Evolutionary conservation across 2,329 filamentous ascomycete genomes (phyloP).

Genomic region (Xylaria sp.): DNA sequence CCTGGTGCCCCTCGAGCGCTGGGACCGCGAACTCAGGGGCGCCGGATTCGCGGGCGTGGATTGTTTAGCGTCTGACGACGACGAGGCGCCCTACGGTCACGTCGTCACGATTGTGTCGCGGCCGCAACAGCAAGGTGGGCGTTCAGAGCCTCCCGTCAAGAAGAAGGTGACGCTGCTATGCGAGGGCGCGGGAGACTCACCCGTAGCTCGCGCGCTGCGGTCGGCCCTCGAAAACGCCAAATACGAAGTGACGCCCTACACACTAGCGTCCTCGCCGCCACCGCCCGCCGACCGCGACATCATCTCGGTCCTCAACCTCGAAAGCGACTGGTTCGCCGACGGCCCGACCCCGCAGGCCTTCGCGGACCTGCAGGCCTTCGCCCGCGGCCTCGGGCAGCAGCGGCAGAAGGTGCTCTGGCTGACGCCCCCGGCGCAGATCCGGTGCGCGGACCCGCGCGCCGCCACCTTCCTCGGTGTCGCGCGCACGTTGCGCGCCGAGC

Average conservation of each 20-base stretch:
- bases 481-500: conserved; percentile 38
- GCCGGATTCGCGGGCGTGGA: conserved; percentile 35
- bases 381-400: conserved; percentile 9
- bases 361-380: conserved; percentile 16
- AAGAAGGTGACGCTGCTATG: conserved; percentile 20
- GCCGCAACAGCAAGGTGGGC: conserved; percentile 1
- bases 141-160: conserved; percentile 2
- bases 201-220: conserved; percentile 8
- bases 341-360: conserved; percentile 26
- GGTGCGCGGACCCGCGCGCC: conserved; percentile 33
- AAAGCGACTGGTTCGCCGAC: conserved; percentile 33
- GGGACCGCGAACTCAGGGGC: conserved; percentile 32
- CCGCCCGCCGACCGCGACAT: conserved; percentile 28
- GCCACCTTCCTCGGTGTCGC: conserved; percentile 36
- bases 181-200: conserved; percentile 7
- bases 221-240: conserved; percentile 19
- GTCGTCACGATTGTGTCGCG: conserved; percentile 27
- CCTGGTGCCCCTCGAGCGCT: conserved; percentile 30
- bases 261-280: conserved; percentile 18
- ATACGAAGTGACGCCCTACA: conserved; percentile 20
- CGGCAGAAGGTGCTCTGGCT: conserved; percentile 37
- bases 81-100: conserved; percentile 23
- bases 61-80: conserved; percentile 23
- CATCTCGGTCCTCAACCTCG: conserved; percentile 33
- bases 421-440: conserved; percentile 34